Evolutionary conservation across 1,284 basidiomycete genomes (phyloP).

Genomic region (Malassezia restricta): DNA sequence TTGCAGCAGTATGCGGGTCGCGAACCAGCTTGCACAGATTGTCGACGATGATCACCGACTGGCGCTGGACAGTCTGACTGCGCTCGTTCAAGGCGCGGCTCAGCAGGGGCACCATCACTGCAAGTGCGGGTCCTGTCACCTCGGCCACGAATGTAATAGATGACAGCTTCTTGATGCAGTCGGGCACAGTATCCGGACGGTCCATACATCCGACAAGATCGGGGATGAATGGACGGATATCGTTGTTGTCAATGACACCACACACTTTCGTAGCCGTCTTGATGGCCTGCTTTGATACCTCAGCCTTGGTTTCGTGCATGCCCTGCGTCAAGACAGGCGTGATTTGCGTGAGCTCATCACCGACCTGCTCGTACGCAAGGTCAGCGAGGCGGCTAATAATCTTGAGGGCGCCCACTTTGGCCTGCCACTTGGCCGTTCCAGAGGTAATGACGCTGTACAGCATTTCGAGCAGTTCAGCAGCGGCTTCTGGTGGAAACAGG

Average conservation of each 20-base stretch:
- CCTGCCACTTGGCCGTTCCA: constrained; percentile 71
- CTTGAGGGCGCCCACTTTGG: constrained; percentile 87
- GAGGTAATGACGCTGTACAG: constrained; percentile 65
- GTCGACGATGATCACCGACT: constrained; percentile 76
- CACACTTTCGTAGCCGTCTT: constrained; percentile 91
- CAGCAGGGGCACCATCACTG: constrained; percentile 85
- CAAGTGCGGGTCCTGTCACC: constrained; percentile 87
- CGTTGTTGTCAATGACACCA: constrained; percentile 81
- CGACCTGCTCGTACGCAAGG: constrained; percentile 66
- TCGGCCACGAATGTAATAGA: constrained; percentile 94
- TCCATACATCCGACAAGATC: constrained; percentile 77
- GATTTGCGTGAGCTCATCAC: constrained; percentile 66
- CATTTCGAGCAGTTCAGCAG: constrained; percentile 57
- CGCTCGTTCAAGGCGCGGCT: constrained; percentile 86
- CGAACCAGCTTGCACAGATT: constrained; percentile 97
- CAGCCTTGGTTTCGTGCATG: constrained; percentile 95
- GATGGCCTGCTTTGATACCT: constrained; percentile 74
- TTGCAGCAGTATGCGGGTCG: constrained; percentile 75
- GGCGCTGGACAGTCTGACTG: constrained; percentile 60
- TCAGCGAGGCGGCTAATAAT: constrained; percentile 55
- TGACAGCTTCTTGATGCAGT: constrained; percentile 88
- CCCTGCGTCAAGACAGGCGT: constrained; percentile 77
- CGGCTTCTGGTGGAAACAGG: constrained; percentile 66
- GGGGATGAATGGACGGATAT: constrained; percentile 79
- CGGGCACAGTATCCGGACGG: constrained; percentile 66